Percentiles rank a stretch among this genome's conserved stretches.
These are phyloP conservation scores for Chamaecrista fasciculata DNA, from an alignment of 306 rosid species.

Conservation along the genomic window DNA sequence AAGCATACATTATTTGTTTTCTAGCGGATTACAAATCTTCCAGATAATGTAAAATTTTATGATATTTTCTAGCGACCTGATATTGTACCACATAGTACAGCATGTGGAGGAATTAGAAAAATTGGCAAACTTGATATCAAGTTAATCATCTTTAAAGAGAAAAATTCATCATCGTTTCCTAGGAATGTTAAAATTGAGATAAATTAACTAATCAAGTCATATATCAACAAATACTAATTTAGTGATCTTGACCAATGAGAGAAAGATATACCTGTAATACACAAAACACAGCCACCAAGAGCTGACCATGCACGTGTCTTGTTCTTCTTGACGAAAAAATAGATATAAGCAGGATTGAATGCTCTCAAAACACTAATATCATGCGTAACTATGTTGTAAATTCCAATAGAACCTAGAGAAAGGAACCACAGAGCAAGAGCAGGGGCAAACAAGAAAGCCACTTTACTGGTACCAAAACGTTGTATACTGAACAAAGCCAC, in stretches of 20 bases:
- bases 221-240: neutral
- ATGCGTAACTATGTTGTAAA: conserved; percentile 63
- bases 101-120: conserved; percentile 11
- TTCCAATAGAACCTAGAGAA: conserved; percentile 78
- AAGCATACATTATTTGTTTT: neutral
- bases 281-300: conserved; percentile 96
- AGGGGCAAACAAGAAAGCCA: conserved; percentile 91
- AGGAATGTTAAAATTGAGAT: neutral
- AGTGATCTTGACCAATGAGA: neutral
- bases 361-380: conserved; percentile 78
- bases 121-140: neutral
- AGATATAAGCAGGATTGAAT: conserved; percentile 85
- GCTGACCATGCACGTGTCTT: conserved; percentile 76
- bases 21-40: conserved; percentile 1
- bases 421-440: conserved; percentile 88
- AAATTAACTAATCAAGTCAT: neutral
- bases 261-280: conserved; percentile 77
- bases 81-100: neutral
- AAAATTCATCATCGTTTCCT: neutral
- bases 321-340: conserved; percentile 79
- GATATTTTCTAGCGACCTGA: neutral
- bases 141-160: neutral
- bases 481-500: conserved; percentile 80
- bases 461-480: conserved; percentile 81
- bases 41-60: neutral